phyloP scores from a whole-genome alignment of 2,329 filamentous ascomycete genomes.

The Alternaria atra region DNA sequence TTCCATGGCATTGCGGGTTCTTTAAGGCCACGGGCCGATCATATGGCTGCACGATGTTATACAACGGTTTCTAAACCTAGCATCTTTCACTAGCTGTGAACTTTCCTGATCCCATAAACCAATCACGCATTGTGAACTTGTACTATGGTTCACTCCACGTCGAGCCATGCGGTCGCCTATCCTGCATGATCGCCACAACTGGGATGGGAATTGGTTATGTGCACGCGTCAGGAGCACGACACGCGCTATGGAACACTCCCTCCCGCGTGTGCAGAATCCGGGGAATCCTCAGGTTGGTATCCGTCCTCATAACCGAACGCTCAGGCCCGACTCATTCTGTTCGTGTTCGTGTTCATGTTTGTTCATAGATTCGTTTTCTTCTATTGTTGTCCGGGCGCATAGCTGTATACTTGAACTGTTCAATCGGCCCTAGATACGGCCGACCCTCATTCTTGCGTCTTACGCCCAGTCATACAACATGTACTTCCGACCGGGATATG shows the following conservation, averaged over 20 bases:
- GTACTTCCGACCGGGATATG: constrained; percentile 44
- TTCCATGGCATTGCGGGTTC: constrained; percentile 10
- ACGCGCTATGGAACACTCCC: constrained; percentile 21
- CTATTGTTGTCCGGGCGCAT: constrained; percentile 12
- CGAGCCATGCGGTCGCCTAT: constrained; percentile 11
- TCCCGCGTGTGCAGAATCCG: constrained; percentile 28
- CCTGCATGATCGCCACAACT: constrained; percentile 22
- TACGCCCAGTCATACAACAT: constrained; percentile 18
- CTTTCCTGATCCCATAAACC: neutral
- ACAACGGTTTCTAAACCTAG: constrained; percentile 20
- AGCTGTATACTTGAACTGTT: constrained; percentile 6
- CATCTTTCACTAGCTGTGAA: constrained; percentile 2
- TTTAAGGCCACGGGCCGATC: constrained; percentile 9
- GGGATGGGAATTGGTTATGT: constrained; percentile 18
- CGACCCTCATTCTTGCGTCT: constrained; percentile 1
- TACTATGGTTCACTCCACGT: constrained; percentile 11
- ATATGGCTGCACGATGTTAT: constrained; percentile 12
- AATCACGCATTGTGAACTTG: constrained; percentile 2
- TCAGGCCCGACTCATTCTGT: constrained; percentile 7
- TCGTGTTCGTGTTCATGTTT: constrained; percentile 16
- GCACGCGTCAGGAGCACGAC: constrained; percentile 23
- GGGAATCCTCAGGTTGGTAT: constrained; percentile 27
- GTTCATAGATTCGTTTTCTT: constrained; percentile 14
- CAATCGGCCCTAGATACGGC: neutral
- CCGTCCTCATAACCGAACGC: constrained; percentile 17